Evolutionary conservation across 176 grass and related monocot genomes (phyloP).

Genomic region (Panicum miliaceum): DNA sequence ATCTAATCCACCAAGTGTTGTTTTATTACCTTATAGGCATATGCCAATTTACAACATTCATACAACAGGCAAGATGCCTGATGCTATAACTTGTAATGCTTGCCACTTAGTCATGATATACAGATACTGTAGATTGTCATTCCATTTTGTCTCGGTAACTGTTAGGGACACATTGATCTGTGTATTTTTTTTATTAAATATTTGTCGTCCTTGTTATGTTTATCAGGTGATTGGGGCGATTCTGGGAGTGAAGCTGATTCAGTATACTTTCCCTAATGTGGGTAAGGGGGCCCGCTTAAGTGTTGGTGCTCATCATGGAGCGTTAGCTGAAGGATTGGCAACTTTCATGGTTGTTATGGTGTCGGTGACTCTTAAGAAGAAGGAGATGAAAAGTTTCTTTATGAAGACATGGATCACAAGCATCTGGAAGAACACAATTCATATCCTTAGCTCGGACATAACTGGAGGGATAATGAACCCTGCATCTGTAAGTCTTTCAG

Average conservation of each 20-base stretch:
- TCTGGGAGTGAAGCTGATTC: conserved; percentile 70
- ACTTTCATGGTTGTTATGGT: conserved; percentile 90
- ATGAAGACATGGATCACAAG: conserved; percentile 94
- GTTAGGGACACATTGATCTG: not conserved
- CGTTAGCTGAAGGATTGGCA: conserved; percentile 77
- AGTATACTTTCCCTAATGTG: conserved; percentile 63
- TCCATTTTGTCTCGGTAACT: not conserved
- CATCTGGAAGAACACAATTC: conserved; percentile 84
- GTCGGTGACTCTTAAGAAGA: conserved; percentile 78
- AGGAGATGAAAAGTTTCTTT: conserved; percentile 83
- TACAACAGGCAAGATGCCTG: not conserved
- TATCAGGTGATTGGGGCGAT: conserved; percentile 75
- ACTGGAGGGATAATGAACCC: conserved; percentile 99
- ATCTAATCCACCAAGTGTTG: not conserved
- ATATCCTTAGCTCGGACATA: conserved; percentile 93
- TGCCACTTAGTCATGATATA: not conserved
- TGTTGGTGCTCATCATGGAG: conserved; percentile 73
- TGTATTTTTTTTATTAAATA: conserved; percentile 12
- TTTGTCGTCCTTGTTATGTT: not conserved
- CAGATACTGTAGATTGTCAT: not conserved
- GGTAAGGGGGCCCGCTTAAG: conserved; percentile 79
- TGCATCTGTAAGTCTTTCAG: conserved; percentile 82
- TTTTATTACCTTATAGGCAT: not conserved
- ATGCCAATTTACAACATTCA: not conserved
- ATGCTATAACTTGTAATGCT: not conserved